Evolutionary conservation across 768 basidiomycete genomes (phyloP), one percentile per base, ranked within the genome.

Genomic region (Trametes coccinea): DNA sequence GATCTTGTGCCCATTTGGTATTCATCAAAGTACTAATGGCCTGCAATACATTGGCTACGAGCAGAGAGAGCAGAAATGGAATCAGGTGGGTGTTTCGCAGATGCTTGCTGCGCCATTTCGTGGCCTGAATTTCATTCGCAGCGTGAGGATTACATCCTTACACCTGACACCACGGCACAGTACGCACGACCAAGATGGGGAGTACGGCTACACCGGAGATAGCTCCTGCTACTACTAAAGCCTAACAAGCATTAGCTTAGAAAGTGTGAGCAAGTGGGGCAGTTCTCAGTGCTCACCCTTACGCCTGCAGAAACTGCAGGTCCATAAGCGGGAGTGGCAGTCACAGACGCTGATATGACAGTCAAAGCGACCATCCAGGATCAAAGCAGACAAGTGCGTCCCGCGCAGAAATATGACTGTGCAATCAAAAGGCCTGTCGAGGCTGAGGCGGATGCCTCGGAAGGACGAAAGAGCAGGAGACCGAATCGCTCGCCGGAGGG

Each of bases 21-120:
- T 73, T 73, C 16, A 77, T 55, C 41, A 74, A 52, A 0, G 75
- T 70, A 8, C 74, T 75, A 11, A 74, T 58, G 37, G 73, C 66
- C 53, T 77, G 76, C 39, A 75, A 34, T 40, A 73, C 16, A 55
- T 76, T 77, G 49, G 76, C 65, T 27, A 69, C 29, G 11, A 77
- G 55, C 10, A 77, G 67, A 3, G 73, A 77, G 34, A 67, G 61
- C 41, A 75, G 72, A 47, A 72, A 64, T 10, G 72, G 63, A 37
- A 70, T 62, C 44, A 75, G 61, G 51, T 75, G 67, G 5, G 68
- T 73, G 33, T 67, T 59, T 11, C 62, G 62, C 51, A 64, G 65
- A 1, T 59, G 55, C 13, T 55, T 60, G 29, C 63, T 45, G 2
- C 67, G 67, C 30, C 64, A 22, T 5, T 40, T 30, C 39, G 69